Conservation (phyloP, 371 early-diverging fungal genomes). For the Chytridium lagenaria region DNA sequence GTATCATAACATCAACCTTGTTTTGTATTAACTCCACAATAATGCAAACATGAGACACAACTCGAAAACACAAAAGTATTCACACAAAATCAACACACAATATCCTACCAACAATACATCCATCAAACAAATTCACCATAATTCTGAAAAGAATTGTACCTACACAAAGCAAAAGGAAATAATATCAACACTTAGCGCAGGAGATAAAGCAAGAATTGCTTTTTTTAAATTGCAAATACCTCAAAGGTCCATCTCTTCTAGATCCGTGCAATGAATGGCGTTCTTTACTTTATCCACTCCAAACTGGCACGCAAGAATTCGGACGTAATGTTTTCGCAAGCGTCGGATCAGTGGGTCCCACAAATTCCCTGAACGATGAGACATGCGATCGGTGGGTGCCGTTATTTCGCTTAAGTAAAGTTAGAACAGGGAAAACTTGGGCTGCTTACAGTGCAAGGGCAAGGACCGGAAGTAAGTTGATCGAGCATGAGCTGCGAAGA, state of each 20-base stretch:
- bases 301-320: slow-evolving; percentile 53
- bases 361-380: slow-evolving; percentile 51
- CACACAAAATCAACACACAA: too few relatives aligned
- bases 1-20: too few relatives aligned
- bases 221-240: slow-evolving; percentile 37
- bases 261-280: slow-evolving; percentile 60
- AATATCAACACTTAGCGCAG: background rate
- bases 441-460: slow-evolving; percentile 49
- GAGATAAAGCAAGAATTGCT: background rate
- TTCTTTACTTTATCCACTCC: slow-evolving; percentile 55
- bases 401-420: slow-evolving; percentile 39
- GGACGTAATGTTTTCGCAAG: slow-evolving; percentile 52
- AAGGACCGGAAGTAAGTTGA: slow-evolving; percentile 54
- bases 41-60: too few relatives aligned
- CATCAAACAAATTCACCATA: slow-evolving; percentile 28
- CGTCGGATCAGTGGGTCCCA: slow-evolving; percentile 55
- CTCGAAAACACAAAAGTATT: too few relatives aligned
- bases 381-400: slow-evolving; percentile 40
- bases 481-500: slow-evolving; percentile 54
- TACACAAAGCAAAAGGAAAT: slow-evolving; percentile 3
- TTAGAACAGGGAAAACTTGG: background rate
- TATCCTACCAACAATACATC: too few relatives aligned
- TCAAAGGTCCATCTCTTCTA: slow-evolving; percentile 58
- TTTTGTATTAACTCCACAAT: too few relatives aligned
- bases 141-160: slow-evolving; percentile 51